Conservation (phyloP, 345 rosid genomes). For the Microcos paniculata region DNA sequence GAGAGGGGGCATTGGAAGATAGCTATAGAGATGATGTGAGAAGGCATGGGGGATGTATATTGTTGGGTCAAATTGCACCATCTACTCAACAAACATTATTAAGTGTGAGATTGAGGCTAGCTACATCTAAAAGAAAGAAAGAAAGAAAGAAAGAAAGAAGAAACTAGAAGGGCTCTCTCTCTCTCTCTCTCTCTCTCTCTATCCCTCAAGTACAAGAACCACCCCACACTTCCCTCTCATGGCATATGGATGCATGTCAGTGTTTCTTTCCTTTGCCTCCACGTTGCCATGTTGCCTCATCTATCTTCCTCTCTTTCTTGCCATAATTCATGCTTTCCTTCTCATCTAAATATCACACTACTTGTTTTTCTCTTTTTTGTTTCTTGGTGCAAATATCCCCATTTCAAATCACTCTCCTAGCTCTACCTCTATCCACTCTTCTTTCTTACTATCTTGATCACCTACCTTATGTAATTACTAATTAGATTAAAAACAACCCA, state of each 20-base stretch:
- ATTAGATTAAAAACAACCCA: background rate
- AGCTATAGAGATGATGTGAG: slow-evolving; percentile 10
- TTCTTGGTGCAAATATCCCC: slow-evolving; percentile 30
- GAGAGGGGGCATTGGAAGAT: background rate
- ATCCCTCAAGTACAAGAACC: background rate
- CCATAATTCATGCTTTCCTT: slow-evolving; percentile 19
- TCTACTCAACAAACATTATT: slow-evolving; percentile 32
- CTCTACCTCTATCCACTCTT: background rate
- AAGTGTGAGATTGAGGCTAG: background rate
- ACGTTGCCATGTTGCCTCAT: slow-evolving; percentile 27
- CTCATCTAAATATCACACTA: background rate
- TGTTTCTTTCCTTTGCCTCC: slow-evolving; percentile 40
- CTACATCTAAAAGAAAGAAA: background rate
- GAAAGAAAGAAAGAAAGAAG: too few species aligned
- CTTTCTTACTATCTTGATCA: slow-evolving; percentile 3
- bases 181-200: too few species aligned
- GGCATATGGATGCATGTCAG: slow-evolving; percentile 20
- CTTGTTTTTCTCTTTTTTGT: slow-evolving; percentile 1
- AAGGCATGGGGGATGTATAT: slow-evolving; percentile 9
- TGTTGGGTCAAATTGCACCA: slow-evolving; percentile 37
- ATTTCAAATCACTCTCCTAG: slow-evolving; percentile 24
- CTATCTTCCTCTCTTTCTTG: slow-evolving; percentile 1
- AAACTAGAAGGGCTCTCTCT: background rate
- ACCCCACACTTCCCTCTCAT: background rate
- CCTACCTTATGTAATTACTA: too few species aligned